A percentile compares a stretch with the other conserved stretches of the same genome.
Conservation (phyloP, 139 green algal genomes). For the Axilococcus clingmanii region DNA sequence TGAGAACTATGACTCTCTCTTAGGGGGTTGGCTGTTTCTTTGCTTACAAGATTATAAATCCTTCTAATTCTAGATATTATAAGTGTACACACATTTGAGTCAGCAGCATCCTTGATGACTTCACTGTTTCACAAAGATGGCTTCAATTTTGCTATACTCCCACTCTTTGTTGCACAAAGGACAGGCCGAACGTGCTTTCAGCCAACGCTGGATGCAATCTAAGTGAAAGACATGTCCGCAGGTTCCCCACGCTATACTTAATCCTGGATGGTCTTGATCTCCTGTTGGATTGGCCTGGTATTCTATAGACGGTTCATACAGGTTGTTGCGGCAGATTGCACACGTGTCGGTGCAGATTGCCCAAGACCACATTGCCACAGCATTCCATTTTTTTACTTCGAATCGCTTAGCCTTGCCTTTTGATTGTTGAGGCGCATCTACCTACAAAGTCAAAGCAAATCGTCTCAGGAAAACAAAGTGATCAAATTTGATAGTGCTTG, state of each 20-base stretch:
- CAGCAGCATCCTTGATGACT: not conserved
- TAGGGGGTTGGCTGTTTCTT: too few species aligned
- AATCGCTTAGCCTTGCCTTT: constrained; percentile 60
- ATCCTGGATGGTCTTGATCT: constrained; percentile 78
- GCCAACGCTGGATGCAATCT: constrained; percentile 96
- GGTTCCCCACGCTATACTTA: constrained; percentile 87
- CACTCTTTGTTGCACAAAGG: constrained; percentile 92
- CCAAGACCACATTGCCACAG: constrained; percentile 93
- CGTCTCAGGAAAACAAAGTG: too few species aligned
- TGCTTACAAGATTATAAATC: too few species aligned
- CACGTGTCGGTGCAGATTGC: constrained; percentile 94
- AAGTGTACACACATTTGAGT: not conserved
- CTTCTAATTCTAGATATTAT: not conserved
- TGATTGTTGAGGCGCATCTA: not conserved
- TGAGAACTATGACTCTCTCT: too few species aligned
- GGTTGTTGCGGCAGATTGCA: constrained; percentile 95
- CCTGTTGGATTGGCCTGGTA: constrained; percentile 95
- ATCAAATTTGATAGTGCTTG: too few species aligned
- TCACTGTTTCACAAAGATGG: too few species aligned
- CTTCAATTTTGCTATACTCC: constrained; percentile 91
- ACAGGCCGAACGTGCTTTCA: constrained; percentile 90
- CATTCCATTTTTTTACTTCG: constrained; percentile 97
- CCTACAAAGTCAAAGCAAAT: not conserved
- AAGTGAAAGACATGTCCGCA: constrained; percentile 98
- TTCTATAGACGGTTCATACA: constrained; percentile 97